Evolutionary conservation across 2,329 filamentous ascomycete genomes (phyloP), one percentile per base, ranked within the genome.

Genomic region (Colletotrichum cordylinicola): DNA sequence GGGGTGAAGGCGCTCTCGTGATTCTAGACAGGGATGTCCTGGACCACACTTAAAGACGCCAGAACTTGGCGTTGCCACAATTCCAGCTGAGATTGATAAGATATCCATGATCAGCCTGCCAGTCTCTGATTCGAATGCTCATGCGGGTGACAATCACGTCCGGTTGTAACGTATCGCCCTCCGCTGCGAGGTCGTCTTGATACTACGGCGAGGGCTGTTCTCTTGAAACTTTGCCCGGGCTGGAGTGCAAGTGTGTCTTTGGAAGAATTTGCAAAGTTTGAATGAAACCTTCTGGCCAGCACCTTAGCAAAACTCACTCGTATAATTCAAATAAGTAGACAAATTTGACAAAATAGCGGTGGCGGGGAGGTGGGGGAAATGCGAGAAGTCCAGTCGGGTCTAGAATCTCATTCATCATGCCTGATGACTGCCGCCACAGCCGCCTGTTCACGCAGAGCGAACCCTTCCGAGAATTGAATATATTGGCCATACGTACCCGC

Each of bases 311-410:
- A 18, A 18, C 4, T 18, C 8, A 18, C 16, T 43, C 16, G 16
- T 24, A 5, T 27, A 15, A 24, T 16, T 15, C n/a, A 27, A 56
- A 2, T 6, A 8, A 4, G 2, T 2, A 9, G 21, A 58, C 4
- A 13, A 31, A 10, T 4, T 3, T 31, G 15, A 31, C 21, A 10
- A 24, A 16, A 21, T 58, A 4, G 55, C 15, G 27, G 12, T 21
- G 16, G 55, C 15, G 13, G 21, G 18, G 21, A 16, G 55, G 55
- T 58, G 55, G 55, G 55, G 55, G 55, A 18, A 13, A 58, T 58
- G 15, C 55, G 55, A 58, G 5, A 86, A 68, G 66, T 87, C 33
- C 67, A 80, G 35, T 84, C 82, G 81, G 83, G 83, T 5, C 78
- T 80, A 13, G 1, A 81, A 82, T 7, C 71, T 4, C 39, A n/a